These are phyloP conservation scores for Taiozyma onychis DNA, from an alignment of 1,139 yeast genomes.

Conservation along the genomic window DNA sequence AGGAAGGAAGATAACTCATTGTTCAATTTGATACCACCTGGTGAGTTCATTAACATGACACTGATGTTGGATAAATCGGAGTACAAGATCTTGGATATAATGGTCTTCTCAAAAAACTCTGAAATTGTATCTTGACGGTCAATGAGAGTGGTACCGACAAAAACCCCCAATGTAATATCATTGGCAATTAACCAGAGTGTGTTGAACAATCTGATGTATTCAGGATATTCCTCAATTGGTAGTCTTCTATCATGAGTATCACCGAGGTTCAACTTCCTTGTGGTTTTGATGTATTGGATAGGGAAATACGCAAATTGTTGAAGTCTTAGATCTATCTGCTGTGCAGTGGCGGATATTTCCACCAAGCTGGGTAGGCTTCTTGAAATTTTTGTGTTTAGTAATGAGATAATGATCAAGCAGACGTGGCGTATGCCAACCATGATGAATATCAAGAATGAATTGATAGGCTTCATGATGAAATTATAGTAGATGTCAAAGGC, in stretches of 20 bases:
- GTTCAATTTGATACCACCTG: conserved; percentile 92
- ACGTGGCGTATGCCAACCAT: conserved; percentile 24
- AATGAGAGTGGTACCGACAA: conserved; percentile 46
- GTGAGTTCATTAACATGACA: conserved; percentile 78
- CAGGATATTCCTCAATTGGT: conserved; percentile 41
- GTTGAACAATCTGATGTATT: conserved; percentile 84
- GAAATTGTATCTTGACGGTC: conserved; percentile 38
- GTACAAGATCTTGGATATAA: conserved; percentile 33
- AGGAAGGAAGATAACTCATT: conserved; percentile 79
- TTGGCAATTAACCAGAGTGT: conserved; percentile 83
- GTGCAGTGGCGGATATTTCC: conserved; percentile 56
- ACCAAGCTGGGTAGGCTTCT: conserved; percentile 29
- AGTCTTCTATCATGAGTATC: conserved; percentile 25
- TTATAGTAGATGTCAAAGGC: conserved; percentile 1
- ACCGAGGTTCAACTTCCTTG: conserved; percentile 24
- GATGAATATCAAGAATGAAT: conserved; percentile 5
- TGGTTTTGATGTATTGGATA: conserved; percentile 61
- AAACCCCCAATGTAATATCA: conserved; percentile 71
- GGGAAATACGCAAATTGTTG: conserved; percentile 81
- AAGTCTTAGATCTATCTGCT: conserved; percentile 73
- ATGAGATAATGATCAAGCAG: conserved; percentile 31
- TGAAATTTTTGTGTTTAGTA: conserved; percentile 32
- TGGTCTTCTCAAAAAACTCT: conserved; percentile 29
- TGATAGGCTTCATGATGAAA: conserved; percentile 8
- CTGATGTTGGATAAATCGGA: conserved; percentile 44